Conservation (phyloP, 2,329 filamentous ascomycete species). For the Claviceps spartinae region DNA sequence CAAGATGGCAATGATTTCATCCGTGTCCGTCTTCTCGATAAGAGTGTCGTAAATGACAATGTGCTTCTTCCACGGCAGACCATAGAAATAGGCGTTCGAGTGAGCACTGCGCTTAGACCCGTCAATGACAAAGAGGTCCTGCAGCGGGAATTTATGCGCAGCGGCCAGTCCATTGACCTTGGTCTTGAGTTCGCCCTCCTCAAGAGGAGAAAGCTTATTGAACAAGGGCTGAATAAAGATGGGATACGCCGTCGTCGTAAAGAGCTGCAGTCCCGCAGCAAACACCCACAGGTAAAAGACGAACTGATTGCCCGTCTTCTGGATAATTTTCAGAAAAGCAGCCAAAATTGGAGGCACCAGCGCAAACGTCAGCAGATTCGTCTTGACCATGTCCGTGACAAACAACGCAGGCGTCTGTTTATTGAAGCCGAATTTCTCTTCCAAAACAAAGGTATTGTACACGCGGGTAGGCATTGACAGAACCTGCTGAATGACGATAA, state of each 20-base stretch:
- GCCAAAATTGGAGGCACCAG: slow-evolving; percentile 80
- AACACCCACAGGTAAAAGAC: slow-evolving; percentile 98
- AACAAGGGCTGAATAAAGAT: slow-evolving; percentile 89
- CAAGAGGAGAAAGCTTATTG: slow-evolving; percentile 91
- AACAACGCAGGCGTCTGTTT: slow-evolving; percentile 89
- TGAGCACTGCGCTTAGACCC: slow-evolving; percentile 78
- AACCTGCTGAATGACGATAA: slow-evolving; percentile 68
- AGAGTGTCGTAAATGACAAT: slow-evolving; percentile 98
- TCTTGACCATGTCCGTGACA: slow-evolving; percentile 82
- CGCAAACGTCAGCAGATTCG: slow-evolving; percentile 65
- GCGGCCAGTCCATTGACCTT: slow-evolving; percentile 74
- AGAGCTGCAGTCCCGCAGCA: slow-evolving; percentile 75
- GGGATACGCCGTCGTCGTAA: slow-evolving; percentile 92
- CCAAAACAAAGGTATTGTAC: slow-evolving; percentile 90
- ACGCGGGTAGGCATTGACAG: slow-evolving; percentile 69
- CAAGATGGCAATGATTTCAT: slow-evolving; percentile 89
- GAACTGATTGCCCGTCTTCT: slow-evolving; percentile 86
- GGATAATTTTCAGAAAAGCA: slow-evolving; percentile 85
- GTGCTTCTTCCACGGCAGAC: slow-evolving; percentile 98
- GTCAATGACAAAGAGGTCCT: slow-evolving; percentile 89
- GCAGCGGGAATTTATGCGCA: slow-evolving; percentile 78
- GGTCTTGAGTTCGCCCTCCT: slow-evolving; percentile 77
- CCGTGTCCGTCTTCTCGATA: slow-evolving; percentile 82
- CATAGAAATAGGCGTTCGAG: slow-evolving; percentile 91
- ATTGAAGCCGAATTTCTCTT: slow-evolving; percentile 97